phyloP scores from a whole-genome alignment of 306 rosid genomes.

The Parietaria judaica region DNA sequence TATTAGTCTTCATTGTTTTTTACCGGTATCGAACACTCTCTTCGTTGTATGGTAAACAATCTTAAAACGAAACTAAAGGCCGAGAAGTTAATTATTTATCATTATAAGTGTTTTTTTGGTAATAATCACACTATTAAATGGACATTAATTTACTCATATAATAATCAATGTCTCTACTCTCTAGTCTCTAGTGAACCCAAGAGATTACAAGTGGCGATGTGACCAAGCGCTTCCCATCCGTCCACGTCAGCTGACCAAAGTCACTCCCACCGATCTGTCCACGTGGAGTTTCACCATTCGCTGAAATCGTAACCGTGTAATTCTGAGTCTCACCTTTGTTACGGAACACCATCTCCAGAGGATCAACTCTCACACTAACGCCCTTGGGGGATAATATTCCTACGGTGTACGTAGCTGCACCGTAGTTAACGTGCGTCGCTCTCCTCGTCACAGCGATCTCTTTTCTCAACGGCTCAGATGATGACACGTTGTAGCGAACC shows the following conservation, averaged over 20 bases:
- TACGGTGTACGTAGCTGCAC: neutral
- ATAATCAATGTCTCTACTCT: no score
- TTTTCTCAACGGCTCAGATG: no score
- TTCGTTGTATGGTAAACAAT: no score
- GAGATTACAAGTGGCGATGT: neutral
- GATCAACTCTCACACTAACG: neutral
- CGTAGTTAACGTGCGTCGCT: neutral
- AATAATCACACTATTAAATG: no score
- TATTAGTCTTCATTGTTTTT: no score
- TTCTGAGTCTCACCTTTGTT: neutral
- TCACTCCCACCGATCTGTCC: neutral
- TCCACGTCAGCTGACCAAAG: neutral
- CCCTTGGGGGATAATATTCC: neutral
- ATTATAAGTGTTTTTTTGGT: no score
- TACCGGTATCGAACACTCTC: no score
- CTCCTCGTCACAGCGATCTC: no score
- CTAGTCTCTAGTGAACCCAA: slow-evolving; percentile 1
- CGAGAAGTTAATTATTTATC: no score
- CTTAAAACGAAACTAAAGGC: no score
- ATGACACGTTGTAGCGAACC: no score
- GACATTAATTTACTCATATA: no score
- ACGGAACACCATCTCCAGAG: neutral
- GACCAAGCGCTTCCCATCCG: neutral
- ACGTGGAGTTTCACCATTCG: neutral
- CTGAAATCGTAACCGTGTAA: neutral